Conservation (phyloP, 345 rosid species). For the Turritis glabra region DNA sequence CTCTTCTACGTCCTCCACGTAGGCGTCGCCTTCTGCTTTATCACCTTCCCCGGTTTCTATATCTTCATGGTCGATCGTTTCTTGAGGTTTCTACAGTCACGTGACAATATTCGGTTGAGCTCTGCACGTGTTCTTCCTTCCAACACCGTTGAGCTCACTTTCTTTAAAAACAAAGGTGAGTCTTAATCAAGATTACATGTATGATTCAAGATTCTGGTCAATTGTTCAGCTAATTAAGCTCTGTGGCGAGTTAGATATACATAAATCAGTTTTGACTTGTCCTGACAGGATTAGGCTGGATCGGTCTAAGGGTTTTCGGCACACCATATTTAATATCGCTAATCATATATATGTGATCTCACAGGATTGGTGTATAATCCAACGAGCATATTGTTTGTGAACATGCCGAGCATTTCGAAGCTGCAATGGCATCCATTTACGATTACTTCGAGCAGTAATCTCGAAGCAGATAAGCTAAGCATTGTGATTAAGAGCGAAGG, state of each 20-base stretch:
- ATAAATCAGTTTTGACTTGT: background rate
- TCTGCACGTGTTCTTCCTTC: conserved; percentile 72
- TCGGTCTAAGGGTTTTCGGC: background rate
- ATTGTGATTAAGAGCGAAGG: conserved; percentile 70
- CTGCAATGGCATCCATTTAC: conserved; percentile 96
- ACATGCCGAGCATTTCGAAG: conserved; percentile 73
- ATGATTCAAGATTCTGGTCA: background rate
- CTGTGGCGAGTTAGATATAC: background rate
- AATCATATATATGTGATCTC: background rate
- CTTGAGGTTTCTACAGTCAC: conserved; percentile 72
- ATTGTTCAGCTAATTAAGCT: background rate
- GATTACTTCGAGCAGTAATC: conserved; percentile 62
- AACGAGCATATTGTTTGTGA: conserved; percentile 67
- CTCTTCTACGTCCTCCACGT: conserved; percentile 68
- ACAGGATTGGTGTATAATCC: conserved; percentile 67
- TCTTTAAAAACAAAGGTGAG: conserved; percentile 62
- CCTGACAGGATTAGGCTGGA: background rate
- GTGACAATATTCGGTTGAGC: conserved; percentile 42
- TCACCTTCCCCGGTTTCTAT: conserved; percentile 71
- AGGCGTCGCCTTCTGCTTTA: conserved; percentile 51
- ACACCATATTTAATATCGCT: background rate
- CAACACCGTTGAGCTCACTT: conserved; percentile 63
- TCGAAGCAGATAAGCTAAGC: conserved; percentile 68
- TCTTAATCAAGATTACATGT: background rate
- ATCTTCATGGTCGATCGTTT: conserved; percentile 77